These are phyloP conservation scores for Aphanomyces invadans DNA, from an alignment of 352 stramenopile genomes.

Conservation along the genomic window DNA sequence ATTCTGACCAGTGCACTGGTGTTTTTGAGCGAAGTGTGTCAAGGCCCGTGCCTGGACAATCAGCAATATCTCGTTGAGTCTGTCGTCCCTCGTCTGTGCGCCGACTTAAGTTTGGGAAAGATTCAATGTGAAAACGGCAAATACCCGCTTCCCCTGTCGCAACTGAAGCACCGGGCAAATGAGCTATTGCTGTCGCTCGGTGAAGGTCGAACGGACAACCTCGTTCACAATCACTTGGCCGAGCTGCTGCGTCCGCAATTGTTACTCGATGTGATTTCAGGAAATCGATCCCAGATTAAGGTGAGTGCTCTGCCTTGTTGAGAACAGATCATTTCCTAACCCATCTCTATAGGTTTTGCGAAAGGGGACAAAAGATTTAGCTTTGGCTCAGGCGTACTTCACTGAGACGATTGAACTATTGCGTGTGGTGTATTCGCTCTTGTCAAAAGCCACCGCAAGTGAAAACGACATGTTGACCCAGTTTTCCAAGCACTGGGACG, in stretches of 20 bases:
- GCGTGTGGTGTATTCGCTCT: slow-evolving; percentile 17
- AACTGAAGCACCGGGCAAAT: neutral
- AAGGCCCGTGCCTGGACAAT: slow-evolving; percentile 23
- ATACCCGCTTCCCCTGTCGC: neutral
- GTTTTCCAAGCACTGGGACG: slow-evolving; percentile 11
- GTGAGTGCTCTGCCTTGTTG: neutral
- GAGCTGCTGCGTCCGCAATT: slow-evolving; percentile 6
- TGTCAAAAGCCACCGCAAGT: neutral
- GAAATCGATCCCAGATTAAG: slow-evolving; percentile 4
- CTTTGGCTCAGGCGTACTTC: slow-evolving; percentile 3
- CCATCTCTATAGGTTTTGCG: neutral
- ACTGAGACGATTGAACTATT: slow-evolving; percentile 11
- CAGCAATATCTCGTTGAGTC: slow-evolving; percentile 11
- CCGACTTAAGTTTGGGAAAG: neutral
- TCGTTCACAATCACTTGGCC: slow-evolving; percentile 9
- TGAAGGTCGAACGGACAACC: slow-evolving; percentile 10
- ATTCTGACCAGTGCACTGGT: slow-evolving; percentile 5
- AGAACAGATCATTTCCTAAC: neutral
- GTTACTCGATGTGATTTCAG: neutral
- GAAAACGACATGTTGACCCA: neutral
- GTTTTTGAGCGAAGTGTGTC: slow-evolving; percentile 23
- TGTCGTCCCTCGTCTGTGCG: slow-evolving; percentile 13
- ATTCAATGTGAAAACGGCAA: neutral
- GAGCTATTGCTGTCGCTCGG: slow-evolving; percentile 14
- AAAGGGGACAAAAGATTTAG: neutral